A percentile compares a stretch with the other conserved stretches of the same genome.
These are phyloP conservation scores for Saccharomyces pastorianus DNA, from an alignment of 1,139 yeast genomes.

Conservation along the genomic window DNA sequence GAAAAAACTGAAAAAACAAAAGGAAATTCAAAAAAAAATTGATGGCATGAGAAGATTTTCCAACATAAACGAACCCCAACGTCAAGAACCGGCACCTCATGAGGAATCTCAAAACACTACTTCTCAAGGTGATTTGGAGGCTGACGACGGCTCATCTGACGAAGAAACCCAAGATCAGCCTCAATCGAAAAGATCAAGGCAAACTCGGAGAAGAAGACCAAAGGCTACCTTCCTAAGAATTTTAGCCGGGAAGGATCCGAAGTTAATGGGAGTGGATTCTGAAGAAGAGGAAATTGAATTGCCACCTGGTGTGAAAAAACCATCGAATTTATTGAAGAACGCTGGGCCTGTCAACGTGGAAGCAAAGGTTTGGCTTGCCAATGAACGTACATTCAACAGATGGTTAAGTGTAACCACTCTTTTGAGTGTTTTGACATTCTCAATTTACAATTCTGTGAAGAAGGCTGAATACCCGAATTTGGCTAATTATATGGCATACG, in stretches of 20 bases:
- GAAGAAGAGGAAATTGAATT: slow-evolving; percentile 82
- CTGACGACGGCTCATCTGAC: slow-evolving; percentile 38
- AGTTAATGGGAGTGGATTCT: slow-evolving; percentile 56
- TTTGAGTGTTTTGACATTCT: slow-evolving; percentile 77
- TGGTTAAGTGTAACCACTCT: slow-evolving; percentile 92
- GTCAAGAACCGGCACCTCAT: slow-evolving; percentile 4
- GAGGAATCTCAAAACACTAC: slow-evolving; percentile 1
- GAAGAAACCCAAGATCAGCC: slow-evolving; percentile 27
- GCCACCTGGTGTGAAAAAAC: slow-evolving; percentile 85
- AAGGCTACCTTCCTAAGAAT: slow-evolving; percentile 26
- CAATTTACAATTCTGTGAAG: slow-evolving; percentile 70
- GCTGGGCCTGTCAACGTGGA: slow-evolving; percentile 90
- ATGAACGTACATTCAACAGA: slow-evolving; percentile 81
- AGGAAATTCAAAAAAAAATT: slow-evolving; percentile 42
- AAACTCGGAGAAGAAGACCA: slow-evolving; percentile 9
- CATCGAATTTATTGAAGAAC: slow-evolving; percentile 69
- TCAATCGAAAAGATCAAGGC: slow-evolving; percentile 6
- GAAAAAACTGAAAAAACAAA: slow-evolving; percentile 37
- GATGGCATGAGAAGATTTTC: slow-evolving; percentile 34
- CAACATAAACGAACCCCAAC: slow-evolving; percentile 7
- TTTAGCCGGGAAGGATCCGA: slow-evolving; percentile 31
- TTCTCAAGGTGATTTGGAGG: slow-evolving; percentile 40
- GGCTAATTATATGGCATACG: slow-evolving; percentile 62
- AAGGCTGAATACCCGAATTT: slow-evolving; percentile 49
- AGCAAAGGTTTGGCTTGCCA: slow-evolving; percentile 43